Base-by-base conservation (phyloP, 2,329 filamentous ascomycete species). In the Epichloe coenophiala region DNA sequence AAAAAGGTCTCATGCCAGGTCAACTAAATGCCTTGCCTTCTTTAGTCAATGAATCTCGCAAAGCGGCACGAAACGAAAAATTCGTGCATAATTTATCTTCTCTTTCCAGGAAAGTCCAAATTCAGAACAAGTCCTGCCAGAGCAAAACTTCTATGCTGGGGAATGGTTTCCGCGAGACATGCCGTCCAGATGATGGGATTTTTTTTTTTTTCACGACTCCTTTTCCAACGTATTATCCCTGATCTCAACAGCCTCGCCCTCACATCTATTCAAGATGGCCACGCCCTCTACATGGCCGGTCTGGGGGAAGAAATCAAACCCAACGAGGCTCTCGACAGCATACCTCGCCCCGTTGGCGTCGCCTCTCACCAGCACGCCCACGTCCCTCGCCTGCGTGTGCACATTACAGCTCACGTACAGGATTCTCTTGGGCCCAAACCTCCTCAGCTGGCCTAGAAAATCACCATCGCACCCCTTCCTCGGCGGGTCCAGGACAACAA, bases 351-450 rank as follows among this genome's bases (percentile, higher is more conserved):
- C 66, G 63, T 69, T 65, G 23, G 65, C 56, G 58, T 71, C 60
- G 19, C 90, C 89, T 37, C 84, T 76, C 1, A 97, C 88, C 60
- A 98, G 69, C 54, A 91, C 80, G 0, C 90, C 93, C 1, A 98
- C 83, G 67, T 98, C 93, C 49, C 93, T 74, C 13, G 93, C 93
- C 75, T 97, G 93, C 8, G 91, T 97, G 64, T 98, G 93, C 56
- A 98, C 93, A 62, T 98, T 98, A 61, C 93, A 98, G 63, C 87
- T 95, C 40, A 98, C 91, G 65, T 98, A 98, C 4, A 95, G 81
- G 11, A 98, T 80, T 53, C 93, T 75, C 56, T 76, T 75, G 0
- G 93, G 91, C 1, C 77, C 85, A 60, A 87, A 96, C 5, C 71
- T 68, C 49, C 96, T 70, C 60, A 98, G 68, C 71, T 98, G 93